A percentile compares a stretch with the other conserved stretches of the same genome.
Evolutionary conservation across 2,329 filamentous ascomycete genomes (phyloP).

Genomic region (Orbilia blumenaviensis): DNA sequence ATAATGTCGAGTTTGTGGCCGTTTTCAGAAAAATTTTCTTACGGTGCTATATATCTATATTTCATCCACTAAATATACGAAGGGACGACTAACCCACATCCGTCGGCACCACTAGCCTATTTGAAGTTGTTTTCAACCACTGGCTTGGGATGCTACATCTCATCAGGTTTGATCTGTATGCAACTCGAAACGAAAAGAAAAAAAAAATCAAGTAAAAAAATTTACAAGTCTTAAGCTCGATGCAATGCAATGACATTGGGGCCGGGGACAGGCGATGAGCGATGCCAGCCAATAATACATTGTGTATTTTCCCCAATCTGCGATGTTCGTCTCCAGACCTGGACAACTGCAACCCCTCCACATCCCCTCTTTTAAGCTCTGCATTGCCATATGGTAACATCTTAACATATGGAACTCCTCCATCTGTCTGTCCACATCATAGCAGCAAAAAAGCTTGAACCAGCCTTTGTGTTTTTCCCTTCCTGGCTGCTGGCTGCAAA

Average conservation of each 20-base stretch:
- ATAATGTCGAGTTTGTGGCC: not conserved
- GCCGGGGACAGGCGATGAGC: constrained; percentile 7
- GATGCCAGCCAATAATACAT: constrained; percentile 9
- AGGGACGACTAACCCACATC: constrained; percentile 8
- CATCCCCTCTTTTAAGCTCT: not conserved
- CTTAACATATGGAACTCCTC: constrained; percentile 20
- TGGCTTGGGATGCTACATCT: not conserved
- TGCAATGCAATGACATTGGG: not conserved
- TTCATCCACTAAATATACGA: constrained; percentile 15
- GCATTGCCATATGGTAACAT: constrained; percentile 3
- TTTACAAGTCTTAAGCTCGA: no score
- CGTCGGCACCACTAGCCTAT: constrained; percentile 40
- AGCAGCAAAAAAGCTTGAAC: not conserved
- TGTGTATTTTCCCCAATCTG: not conserved
- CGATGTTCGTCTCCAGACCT: constrained; percentile 20
- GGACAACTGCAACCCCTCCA: not conserved
- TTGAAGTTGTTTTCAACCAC: constrained; percentile 13
- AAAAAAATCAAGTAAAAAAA: not conserved
- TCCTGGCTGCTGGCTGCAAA: constrained; percentile 10
- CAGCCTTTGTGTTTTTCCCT: no score
- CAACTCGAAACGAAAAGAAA: not conserved
- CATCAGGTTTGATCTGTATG: not conserved
- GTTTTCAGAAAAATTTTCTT: not conserved
- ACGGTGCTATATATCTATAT: no score
- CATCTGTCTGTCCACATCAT: not conserved